Conservation (phyloP, 164 flowering plant species). For the Chloranthus sessilifolius region DNA sequence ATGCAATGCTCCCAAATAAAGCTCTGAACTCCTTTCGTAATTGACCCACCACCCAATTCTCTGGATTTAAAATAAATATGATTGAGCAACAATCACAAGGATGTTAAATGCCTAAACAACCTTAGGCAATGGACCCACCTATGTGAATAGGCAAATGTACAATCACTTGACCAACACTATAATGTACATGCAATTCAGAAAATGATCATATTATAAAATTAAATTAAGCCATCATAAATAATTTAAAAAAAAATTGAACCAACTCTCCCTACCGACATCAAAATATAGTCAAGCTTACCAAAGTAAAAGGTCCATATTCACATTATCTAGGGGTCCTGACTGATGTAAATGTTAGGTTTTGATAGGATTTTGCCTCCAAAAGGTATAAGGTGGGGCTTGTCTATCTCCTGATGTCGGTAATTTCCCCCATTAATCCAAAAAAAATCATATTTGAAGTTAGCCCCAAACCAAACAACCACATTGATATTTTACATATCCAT, state of each 20-base stretch:
- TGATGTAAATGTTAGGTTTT: too few relatives aligned
- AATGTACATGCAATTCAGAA: background rate
- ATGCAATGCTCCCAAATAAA: slow-evolving; percentile 65
- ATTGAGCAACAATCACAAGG: background rate
- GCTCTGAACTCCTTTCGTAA: slow-evolving; percentile 57
- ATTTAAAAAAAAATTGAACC: background rate
- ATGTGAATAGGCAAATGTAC: background rate
- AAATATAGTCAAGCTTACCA: too few relatives aligned
- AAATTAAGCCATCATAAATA: background rate
- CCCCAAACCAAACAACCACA: too few relatives aligned
- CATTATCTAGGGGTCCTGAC: too few relatives aligned
- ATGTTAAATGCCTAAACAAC: background rate
- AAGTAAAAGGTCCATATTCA: too few relatives aligned
- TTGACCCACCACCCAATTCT: slow-evolving; percentile 59
- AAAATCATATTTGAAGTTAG: too few relatives aligned
- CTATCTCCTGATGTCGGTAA: too few relatives aligned
- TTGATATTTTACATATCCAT: too few relatives aligned
- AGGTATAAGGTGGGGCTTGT: too few relatives aligned
- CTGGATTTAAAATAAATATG: slow-evolving; percentile 14
- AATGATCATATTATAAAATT: background rate
- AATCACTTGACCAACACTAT: background rate
- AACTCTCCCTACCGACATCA: too few relatives aligned
- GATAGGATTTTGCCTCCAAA: too few relatives aligned
- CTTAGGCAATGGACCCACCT: background rate
- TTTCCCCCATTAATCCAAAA: too few relatives aligned